Conservation (phyloP, 1,139 yeast genomes). For the Pichia terricola region DNA sequence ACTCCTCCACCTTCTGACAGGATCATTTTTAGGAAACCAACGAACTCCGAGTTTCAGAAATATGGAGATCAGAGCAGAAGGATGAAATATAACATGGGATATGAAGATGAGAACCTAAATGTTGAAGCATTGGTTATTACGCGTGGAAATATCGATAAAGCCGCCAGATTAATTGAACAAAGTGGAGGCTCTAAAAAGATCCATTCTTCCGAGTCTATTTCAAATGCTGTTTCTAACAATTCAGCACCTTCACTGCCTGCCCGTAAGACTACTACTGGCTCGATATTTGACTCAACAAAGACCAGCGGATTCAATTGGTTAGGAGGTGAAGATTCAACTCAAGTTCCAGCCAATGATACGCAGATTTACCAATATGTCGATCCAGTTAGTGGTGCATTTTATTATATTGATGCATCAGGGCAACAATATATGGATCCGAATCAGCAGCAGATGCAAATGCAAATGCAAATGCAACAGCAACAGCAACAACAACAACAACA, state of each 20-base stretch:
- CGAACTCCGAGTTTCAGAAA: conserved; percentile 35
- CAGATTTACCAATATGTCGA: conserved; percentile 50
- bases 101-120: conserved; percentile 35
- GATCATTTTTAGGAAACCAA: conserved; percentile 19
- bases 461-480: conserved; percentile 28
- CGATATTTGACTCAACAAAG: conserved; percentile 21
- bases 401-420: conserved; percentile 48
- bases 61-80: conserved; percentile 33
- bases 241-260: conserved; percentile 36
- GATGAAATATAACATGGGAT: conserved; percentile 37
- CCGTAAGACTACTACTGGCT: conserved; percentile 30
- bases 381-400: conserved; percentile 51
- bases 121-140: conserved; percentile 42
- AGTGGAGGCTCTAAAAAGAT: conserved; percentile 15
- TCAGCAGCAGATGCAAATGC: conserved; percentile 45
- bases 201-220: not conserved
- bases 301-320: conserved; percentile 29
- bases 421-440: conserved; percentile 50
- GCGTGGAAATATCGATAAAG: conserved; percentile 39
- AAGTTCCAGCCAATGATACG: conserved; percentile 17
- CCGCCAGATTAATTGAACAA: conserved; percentile 37
- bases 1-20: not conserved
- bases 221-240: not conserved
- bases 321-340: conserved; percentile 17
- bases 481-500: conserved; percentile 29